Evolutionary conservation across 2,329 filamentous ascomycete genomes (phyloP), one percentile per base, ranked within the genome.

Genomic region (Alternaria burnsii): DNA sequence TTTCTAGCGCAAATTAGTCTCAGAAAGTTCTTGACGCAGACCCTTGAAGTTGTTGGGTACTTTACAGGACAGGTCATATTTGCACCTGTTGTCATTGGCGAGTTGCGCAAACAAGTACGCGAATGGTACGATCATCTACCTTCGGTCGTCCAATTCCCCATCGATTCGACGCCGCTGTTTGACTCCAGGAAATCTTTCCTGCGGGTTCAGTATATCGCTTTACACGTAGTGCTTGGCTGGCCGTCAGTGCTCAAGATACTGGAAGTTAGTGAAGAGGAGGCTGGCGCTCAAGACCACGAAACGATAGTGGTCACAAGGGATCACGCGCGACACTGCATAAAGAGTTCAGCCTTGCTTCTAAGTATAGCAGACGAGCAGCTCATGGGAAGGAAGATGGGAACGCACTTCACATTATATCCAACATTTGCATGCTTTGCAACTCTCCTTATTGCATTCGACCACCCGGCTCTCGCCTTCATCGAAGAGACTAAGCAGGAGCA

Each of bases 111-210:
- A 41, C 69, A 73, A 54, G 66, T 69, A 16, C 53, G 63, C 6
- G 71, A 72, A 50, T 74, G 70, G 71, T 70, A 72, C 38, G 65
- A 72, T 54, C 71, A 74, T 57, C 61, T 73, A 3, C 71, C 71
- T 14, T 57, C 59, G 1, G 59, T 61, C 10, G 59, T 73, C 22
- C 62, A 66, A 16, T 74, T 74, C 56, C 69, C 71, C 0, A 12
- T 71, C 16, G 69, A 70, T 56, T 42, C 61, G 8, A 63, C 71
- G n/a, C 69, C 71, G n/a, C 60, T 74, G 5, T 72, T 71, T 41
- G 71, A 73, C 42, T 66, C 63, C 9, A 60, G 71, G 16, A 70
- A 72, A 38, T 69, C 68, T 10, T 74, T 74, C 46, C 55, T 73
- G 12, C 59, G 71, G 24, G 59, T 67, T n/a, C 71, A 74, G 55